Conservation (phyloP, 2,329 filamentous ascomycete genomes). For the Calonectria crousiana region DNA sequence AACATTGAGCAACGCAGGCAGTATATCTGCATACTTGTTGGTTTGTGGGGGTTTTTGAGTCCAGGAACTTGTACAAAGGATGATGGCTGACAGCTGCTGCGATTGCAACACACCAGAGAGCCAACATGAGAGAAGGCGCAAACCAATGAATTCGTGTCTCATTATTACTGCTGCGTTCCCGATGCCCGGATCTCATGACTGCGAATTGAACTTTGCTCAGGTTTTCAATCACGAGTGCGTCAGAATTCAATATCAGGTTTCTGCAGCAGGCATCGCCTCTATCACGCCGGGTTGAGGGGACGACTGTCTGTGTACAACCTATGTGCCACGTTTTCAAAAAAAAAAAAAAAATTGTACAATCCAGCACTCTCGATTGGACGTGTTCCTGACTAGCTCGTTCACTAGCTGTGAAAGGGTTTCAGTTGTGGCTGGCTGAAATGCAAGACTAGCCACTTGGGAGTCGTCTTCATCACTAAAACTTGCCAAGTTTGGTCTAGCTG, state of each 20-base stretch:
- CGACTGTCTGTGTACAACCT: no score
- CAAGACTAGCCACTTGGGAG: no score
- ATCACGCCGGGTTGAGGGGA: no score
- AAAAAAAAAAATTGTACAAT: neutral
- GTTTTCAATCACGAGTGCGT: no score
- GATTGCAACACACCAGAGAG: neutral
- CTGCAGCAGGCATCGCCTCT: no score
- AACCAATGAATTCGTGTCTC: neutral
- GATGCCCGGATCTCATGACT: neutral
- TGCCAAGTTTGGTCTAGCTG: no score
- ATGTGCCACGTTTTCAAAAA: neutral
- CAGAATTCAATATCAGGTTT: no score
- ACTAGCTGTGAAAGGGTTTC: neutral
- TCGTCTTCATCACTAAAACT: no score
- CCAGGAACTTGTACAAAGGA: neutral
- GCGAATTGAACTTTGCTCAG: no score
- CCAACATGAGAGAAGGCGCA: neutral
- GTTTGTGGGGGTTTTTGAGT: neutral
- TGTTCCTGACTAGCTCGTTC: neutral
- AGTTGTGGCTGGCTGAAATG: constrained; percentile 3
- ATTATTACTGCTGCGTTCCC: neutral
- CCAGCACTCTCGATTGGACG: neutral
- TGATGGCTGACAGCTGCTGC: neutral
- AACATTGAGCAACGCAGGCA: accelerated
- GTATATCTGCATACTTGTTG: neutral